Conservation (phyloP, 768 basidiomycete species). For the Rhodosporidiobolus sp. region DNA sequence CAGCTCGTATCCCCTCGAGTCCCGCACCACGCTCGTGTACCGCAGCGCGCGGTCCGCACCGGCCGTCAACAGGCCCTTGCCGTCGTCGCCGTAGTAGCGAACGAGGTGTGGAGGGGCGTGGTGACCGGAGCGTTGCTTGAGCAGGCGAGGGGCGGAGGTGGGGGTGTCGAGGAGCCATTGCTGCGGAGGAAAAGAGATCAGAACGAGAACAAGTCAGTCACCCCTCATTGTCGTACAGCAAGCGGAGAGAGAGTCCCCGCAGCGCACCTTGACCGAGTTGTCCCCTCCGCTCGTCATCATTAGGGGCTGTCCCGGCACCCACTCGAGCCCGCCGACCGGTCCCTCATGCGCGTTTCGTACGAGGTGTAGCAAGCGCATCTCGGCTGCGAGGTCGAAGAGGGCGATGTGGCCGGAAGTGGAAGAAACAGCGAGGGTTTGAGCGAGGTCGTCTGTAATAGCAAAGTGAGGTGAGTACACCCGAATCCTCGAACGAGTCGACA, state of each 20-base stretch:
- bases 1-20: conserved; percentile 89
- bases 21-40: conserved; percentile 87
- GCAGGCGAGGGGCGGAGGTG: conserved; percentile 73
- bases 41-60: conserved; percentile 77
- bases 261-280: conserved; percentile 82
- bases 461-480: neutral
- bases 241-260: neutral
- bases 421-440: conserved; percentile 80
- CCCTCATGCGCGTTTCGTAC: conserved; percentile 85
- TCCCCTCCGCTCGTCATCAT: conserved; percentile 87
- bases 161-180: conserved; percentile 99
- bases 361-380: conserved; percentile 78
- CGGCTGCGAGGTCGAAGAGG: conserved; percentile 83
- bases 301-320: conserved; percentile 89
- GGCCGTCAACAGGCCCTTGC: conserved; percentile 86
- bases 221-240: neutral
- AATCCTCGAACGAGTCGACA: no score
- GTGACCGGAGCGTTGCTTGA: conserved; percentile 91
- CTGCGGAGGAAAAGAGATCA: conserved; percentile 51
- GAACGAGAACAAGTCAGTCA: no score
- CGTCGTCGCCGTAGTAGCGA: conserved; percentile 94
- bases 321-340: conserved; percentile 74
- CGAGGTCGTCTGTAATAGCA: conserved; percentile 57
- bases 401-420: conserved; percentile 85
- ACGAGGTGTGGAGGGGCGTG: conserved; percentile 85